Base-by-base conservation (phyloP, 208 protist species). In the Endotrypanum monterogeii region DNA sequence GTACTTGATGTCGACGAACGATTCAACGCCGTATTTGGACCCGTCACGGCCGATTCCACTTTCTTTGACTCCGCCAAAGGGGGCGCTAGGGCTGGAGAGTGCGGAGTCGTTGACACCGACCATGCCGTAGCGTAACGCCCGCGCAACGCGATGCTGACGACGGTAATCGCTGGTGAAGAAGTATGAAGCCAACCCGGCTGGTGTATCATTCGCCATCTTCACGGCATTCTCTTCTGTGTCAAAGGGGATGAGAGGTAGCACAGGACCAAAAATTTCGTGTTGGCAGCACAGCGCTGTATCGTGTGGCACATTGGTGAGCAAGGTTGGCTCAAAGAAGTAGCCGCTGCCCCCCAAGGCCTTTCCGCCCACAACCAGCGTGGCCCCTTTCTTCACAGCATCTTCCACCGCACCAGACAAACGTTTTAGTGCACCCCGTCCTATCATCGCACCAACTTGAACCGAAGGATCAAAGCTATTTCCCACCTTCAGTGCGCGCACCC, bases 11-110 rank as follows among this genome's bases (percentile, higher is more conserved):
- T 96, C 84, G 32, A 91, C 46, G 69, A 92, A 97, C 1, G 87
- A 74, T n/a, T 97, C 90, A 66, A 96, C 96, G 63, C 94, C 94
- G 71, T 97, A 94, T 80, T 89, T 91, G 78, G 91, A 94, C 61
- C 90, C 94, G 68, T 98, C 94, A 12, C 89, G 87, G 20, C 94
- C 96, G 25, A 98, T 83, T 30, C 96, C 96, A 71, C 85, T 92
- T 37, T 95, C 89, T 81, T 98, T 98, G 32, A 95, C 71, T 6
- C 94, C 96, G 52, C 96, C 96, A 74, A 98, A 98, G 37, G 96
- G 96, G 0, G 87, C 82, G 51, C 56, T 70, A 14, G 92, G 83
- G 18, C 68, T 78, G 23, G 92, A 91, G 37, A 94, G 63, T 56
- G 68, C 76, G 32, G 71, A 78, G 73, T 94, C 91, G 77, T 97